phyloP scores from a whole-genome alignment of 2,329 filamentous ascomycete species.

The Simplicillium sp. region DNA sequence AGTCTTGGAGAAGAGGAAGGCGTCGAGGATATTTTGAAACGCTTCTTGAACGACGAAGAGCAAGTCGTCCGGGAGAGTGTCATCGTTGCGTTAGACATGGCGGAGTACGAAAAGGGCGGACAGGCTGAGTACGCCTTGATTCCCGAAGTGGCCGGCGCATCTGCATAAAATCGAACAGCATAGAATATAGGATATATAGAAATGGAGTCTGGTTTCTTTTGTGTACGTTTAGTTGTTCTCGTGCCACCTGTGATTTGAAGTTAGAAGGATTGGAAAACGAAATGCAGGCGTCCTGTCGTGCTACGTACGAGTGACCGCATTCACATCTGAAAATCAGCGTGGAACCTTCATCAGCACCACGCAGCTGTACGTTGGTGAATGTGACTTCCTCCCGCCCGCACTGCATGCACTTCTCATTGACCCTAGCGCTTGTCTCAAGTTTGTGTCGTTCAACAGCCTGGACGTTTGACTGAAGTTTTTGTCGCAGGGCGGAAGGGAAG shows the following conservation, averaged over 20 bases:
- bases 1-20: slow-evolving; percentile 89
- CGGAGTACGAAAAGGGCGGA: slow-evolving; percentile 85
- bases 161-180: slow-evolving; percentile 21
- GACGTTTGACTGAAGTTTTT: slow-evolving; percentile 74
- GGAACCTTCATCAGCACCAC: slow-evolving; percentile 89
- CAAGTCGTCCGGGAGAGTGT: slow-evolving; percentile 91
- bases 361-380: slow-evolving; percentile 76
- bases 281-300: not conserved
- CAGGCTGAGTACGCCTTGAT: slow-evolving; percentile 88
- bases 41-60: slow-evolving; percentile 83
- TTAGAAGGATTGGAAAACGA: not conserved
- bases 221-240: slow-evolving; percentile 45
- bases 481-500: slow-evolving; percentile 81
- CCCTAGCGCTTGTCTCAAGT: slow-evolving; percentile 61
- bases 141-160: slow-evolving; percentile 46
- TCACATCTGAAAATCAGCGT: slow-evolving; percentile 87
- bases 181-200: slow-evolving; percentile 5
- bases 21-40: slow-evolving; percentile 75
- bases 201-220: slow-evolving; percentile 1
- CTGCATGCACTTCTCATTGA: slow-evolving; percentile 62
- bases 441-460: slow-evolving; percentile 73
- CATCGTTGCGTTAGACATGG: slow-evolving; percentile 94
- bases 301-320: slow-evolving; percentile 69
- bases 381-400: slow-evolving; percentile 77
- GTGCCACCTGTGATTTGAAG: slow-evolving; percentile 32